Conservation (phyloP, 2,329 filamentous ascomycete genomes). For the Epichloe gansuensis region DNA sequence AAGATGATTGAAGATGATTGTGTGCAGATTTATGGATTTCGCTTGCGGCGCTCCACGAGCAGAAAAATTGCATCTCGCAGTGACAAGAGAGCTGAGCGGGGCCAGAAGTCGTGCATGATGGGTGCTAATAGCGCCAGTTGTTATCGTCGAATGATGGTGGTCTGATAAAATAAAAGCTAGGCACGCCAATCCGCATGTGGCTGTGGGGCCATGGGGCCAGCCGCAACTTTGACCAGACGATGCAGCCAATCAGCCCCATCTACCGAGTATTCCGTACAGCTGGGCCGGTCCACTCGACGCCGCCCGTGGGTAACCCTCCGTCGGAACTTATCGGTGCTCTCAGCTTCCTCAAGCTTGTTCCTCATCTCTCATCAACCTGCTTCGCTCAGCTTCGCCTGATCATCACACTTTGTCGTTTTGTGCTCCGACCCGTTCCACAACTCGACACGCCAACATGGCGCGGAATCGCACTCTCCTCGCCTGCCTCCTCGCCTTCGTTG, state of each 20-base stretch:
- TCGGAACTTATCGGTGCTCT: too few relatives aligned
- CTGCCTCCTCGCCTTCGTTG: slow-evolving; percentile 22
- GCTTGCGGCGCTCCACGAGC: background rate
- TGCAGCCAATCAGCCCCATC: background rate
- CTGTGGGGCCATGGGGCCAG: background rate
- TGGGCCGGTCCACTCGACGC: background rate
- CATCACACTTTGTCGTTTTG: background rate
- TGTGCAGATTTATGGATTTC: background rate
- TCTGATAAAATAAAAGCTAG: too few relatives aligned
- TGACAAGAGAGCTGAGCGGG: background rate
- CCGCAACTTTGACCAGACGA: too few relatives aligned
- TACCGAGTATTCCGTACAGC: background rate
- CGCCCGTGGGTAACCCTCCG: too few relatives aligned
- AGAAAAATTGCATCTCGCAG: background rate
- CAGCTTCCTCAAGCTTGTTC: too few relatives aligned
- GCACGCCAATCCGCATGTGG: too few relatives aligned
- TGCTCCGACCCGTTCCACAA: background rate
- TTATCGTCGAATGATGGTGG: too few relatives aligned
- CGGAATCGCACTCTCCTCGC: slow-evolving; percentile 14
- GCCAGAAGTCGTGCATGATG: background rate
- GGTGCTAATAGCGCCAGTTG: too few relatives aligned
- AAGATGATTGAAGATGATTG: background rate
- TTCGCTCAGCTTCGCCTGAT: background rate
- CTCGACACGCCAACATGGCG: slow-evolving; percentile 13
- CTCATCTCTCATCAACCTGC: too few relatives aligned